These are phyloP conservation scores for Camelina sativa DNA, from an alignment of 345 rosid genomes.

Conservation along the genomic window DNA sequence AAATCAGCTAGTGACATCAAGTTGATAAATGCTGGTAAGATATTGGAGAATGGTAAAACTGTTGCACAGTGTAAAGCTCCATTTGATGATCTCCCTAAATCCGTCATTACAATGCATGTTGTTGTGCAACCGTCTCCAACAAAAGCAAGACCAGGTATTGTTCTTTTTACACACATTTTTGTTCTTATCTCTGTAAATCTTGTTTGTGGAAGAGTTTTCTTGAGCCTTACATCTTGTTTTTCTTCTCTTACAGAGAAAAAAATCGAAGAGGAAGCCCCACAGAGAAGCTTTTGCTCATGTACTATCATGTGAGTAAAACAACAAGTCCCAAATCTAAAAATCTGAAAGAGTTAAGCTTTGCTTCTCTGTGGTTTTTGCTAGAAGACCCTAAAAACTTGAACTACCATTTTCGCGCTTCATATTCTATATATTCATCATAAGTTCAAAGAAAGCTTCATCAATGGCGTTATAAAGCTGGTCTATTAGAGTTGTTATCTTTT, in stretches of 20 bases:
- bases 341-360: constrained; percentile 27
- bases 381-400: constrained; percentile 10
- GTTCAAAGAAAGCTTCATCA: constrained; percentile 32
- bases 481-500: constrained; percentile 20
- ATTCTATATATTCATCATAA: neutral
- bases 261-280: constrained; percentile 66
- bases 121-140: constrained; percentile 81
- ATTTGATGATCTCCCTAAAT: constrained; percentile 74
- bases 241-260: constrained; percentile 63
- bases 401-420: constrained; percentile 3
- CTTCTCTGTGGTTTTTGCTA: constrained; percentile 17
- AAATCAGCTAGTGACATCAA: constrained; percentile 82
- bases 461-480: constrained; percentile 10
- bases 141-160: constrained; percentile 67
- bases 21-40: constrained; percentile 86
- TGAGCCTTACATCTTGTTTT: constrained; percentile 12
- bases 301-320: constrained; percentile 59
- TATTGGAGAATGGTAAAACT: constrained; percentile 83
- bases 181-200: neutral
- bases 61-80: constrained; percentile 86
- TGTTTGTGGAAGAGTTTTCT: constrained; percentile 4
- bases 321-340: neutral
- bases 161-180: neutral
- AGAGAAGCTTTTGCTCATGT: constrained; percentile 65
- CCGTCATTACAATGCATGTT: constrained; percentile 91